phyloP scores from a whole-genome alignment of 2,329 filamentous ascomycete species.

The Akanthomyces dipterigenus region DNA sequence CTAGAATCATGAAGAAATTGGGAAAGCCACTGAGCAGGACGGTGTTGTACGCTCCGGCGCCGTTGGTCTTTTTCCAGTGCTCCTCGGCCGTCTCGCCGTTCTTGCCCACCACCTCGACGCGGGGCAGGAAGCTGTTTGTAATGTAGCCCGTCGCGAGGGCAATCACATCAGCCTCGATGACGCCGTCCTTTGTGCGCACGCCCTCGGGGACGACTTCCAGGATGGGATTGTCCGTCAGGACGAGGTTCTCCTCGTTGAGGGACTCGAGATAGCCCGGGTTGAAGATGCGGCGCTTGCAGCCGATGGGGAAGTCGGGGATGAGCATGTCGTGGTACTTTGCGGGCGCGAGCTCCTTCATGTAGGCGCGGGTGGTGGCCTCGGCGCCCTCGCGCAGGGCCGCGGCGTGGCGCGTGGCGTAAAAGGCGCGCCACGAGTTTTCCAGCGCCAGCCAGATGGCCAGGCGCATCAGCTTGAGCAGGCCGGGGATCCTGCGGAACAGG shows the following conservation, averaged over 20 bases:
- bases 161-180: constrained; percentile 51
- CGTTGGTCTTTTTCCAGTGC: constrained; percentile 53
- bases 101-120: constrained; percentile 45
- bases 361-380: constrained; percentile 33
- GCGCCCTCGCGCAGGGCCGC: constrained; percentile 28
- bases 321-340: constrained; percentile 55
- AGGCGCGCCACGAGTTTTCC: constrained; percentile 28
- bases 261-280: constrained; percentile 49
- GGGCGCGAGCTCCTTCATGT: constrained; percentile 40
- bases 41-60: constrained; percentile 54
- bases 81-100: constrained; percentile 43
- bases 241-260: constrained; percentile 42
- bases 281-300: constrained; percentile 58
- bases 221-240: constrained; percentile 40
- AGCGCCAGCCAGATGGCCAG: constrained; percentile 34
- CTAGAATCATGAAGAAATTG: constrained; percentile 59
- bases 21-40: constrained; percentile 54
- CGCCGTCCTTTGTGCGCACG: constrained; percentile 29
- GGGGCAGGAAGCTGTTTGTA: constrained; percentile 46
- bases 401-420: constrained; percentile 32
- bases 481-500: constrained; percentile 42
- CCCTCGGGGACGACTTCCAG: constrained; percentile 38
- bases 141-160: constrained; percentile 56
- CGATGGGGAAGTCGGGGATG: constrained; percentile 54
- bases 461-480: constrained; percentile 32